A percentile compares a stretch with the other conserved stretches of the same genome.
phyloP scores from a whole-genome alignment of 129 eudicot species.

The Arctium lappa region DNA sequence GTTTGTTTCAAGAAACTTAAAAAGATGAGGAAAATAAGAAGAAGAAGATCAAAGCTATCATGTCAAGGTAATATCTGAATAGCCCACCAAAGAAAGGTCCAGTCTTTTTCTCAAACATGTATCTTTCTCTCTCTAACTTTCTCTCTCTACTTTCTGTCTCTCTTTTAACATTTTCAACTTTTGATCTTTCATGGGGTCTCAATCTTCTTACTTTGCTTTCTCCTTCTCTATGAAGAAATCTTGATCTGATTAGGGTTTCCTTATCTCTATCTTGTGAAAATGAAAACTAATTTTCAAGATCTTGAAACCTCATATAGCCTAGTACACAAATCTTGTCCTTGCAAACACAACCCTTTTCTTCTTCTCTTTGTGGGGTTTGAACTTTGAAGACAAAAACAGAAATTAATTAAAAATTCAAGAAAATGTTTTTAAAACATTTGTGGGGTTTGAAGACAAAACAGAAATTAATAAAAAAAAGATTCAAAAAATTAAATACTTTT shows the following conservation, averaged over 20 bases:
- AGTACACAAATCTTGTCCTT: slow-evolving; percentile 68
- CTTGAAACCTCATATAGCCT: slow-evolving; percentile 37
- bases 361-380: slow-evolving; percentile 46
- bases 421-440: slow-evolving; percentile 20
- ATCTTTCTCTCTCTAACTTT: slow-evolving; percentile 24
- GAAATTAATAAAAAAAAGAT: slow-evolving; percentile 11
- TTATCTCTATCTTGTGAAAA: not conserved
- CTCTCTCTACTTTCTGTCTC: slow-evolving; percentile 33
- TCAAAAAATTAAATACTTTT: slow-evolving; percentile 1
- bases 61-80: slow-evolving; percentile 45
- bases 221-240: slow-evolving; percentile 58
- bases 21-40: slow-evolving; percentile 10
- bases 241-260: slow-evolving; percentile 28
- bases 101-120: slow-evolving; percentile 45
- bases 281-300: slow-evolving; percentile 22
- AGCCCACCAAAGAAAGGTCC: slow-evolving; percentile 43
- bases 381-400: slow-evolving; percentile 32
- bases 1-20: slow-evolving; percentile 12
- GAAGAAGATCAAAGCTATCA: slow-evolving; percentile 63
- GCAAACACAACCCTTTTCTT: slow-evolving; percentile 41
- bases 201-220: slow-evolving; percentile 20
- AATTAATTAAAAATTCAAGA: not conserved
- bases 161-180: slow-evolving; percentile 39
- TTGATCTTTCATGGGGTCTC: slow-evolving; percentile 48
- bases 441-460: slow-evolving; percentile 65